Evolutionary conservation across 257 asterid genomes (phyloP), one percentile per base, ranked within the genome.

Genomic region (Solanum bulbocastanum): DNA sequence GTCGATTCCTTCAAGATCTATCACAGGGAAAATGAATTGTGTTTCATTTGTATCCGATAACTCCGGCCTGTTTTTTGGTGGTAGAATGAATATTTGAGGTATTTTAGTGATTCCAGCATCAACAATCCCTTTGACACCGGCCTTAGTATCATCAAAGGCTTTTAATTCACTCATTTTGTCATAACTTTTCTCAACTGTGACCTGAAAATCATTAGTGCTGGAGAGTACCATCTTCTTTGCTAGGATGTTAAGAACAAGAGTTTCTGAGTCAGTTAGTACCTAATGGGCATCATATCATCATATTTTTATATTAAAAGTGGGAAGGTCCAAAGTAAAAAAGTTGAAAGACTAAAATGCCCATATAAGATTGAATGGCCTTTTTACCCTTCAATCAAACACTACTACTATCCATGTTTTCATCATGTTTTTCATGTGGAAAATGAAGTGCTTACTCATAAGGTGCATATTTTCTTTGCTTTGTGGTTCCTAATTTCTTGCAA

Each of bases 101-200:
- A 95, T 40, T 35, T 84, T 83, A 6, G 76, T 83, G 4, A 92
- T 56, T 27, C 94, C 95, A 32, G 90, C 88, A 62, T 94, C 98
- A 14, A 90, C 92, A 14, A 94, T 91, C 0, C 98, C 98, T 90
- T 94, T 95, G 11, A 93, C 98, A 32, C 97, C 98, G 1, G 94
- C 81, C 88, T 92, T 92, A 0, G 95, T 90, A 23, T 91, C 94
- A n/a, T 95, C 98, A 58, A 94, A 94, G 2, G 90, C 91, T 87
- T 89, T 89, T 37, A 94, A 52, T 42, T 92, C 94, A 36, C 39
- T 76, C 40, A 87, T 83, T 15, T 93, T 93, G 49, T 93, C 91
- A 8, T 88, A 88, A 12, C 30, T 74, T 10, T 83, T 6, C 82
- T 52, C 60, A 0, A 52, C 60, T 16, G 60, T 52, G 60, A 52